Percentiles rank a stretch among this genome's conserved stretches.
phyloP scores from a whole-genome alignment of 169 alveolate species.

The Plasmodium coatneyi region DNA sequence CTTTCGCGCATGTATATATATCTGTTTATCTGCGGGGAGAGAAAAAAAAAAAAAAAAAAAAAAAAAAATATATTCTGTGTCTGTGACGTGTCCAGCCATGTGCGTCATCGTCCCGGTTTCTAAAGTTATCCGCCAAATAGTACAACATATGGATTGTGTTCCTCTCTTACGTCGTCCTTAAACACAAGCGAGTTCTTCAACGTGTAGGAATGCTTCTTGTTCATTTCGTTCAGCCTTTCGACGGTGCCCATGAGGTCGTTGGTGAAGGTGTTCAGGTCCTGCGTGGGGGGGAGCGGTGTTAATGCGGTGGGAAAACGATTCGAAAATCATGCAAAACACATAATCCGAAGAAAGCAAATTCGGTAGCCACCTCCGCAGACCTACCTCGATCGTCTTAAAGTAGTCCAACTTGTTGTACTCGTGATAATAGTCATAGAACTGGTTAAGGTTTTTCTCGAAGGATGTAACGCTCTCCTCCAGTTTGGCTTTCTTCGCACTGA shows the following conservation, averaged over 20 bases:
- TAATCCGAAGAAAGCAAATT: background rate
- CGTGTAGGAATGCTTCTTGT: conserved; percentile 30
- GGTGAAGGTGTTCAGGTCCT: conserved; percentile 28
- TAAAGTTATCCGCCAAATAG: background rate
- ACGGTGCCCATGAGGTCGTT: conserved; percentile 25
- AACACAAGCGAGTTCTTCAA: conserved; percentile 35
- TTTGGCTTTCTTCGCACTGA: conserved; percentile 24
- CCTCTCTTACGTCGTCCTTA: conserved; percentile 52
- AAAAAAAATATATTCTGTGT: background rate
- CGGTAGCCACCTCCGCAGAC: background rate
- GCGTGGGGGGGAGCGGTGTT: background rate
- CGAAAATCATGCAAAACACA: background rate
- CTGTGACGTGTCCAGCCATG: background rate
- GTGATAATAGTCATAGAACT: conserved; percentile 47
- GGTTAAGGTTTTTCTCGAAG: conserved; percentile 40
- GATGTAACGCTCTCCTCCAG: conserved; percentile 29
- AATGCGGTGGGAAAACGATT: background rate
- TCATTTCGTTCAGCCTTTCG: conserved; percentile 1
- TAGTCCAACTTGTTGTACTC: conserved; percentile 52
- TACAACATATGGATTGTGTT: background rate
- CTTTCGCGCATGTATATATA: conserved; percentile 65
- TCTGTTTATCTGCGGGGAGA: conserved; percentile 30
- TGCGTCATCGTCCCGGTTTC: background rate
- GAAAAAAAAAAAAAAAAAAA: background rate
- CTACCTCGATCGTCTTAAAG: conserved; percentile 64